Evolutionary conservation across 768 basidiomycete species (phyloP).

Genomic region (Lanmaoa rubissima): DNA sequence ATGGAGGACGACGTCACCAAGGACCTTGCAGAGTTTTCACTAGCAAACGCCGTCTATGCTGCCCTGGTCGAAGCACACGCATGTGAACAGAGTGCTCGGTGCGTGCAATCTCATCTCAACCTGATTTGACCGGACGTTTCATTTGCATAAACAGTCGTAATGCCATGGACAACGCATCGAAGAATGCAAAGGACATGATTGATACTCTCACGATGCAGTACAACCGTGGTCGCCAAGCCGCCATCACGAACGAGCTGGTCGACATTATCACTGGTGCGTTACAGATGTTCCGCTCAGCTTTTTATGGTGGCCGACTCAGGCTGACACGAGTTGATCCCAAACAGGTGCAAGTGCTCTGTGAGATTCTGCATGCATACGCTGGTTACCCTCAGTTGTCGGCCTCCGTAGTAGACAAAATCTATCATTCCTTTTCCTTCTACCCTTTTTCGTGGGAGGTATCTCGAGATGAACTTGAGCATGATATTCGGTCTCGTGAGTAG

Average conservation of each 20-base stretch:
- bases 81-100: constrained; percentile 92
- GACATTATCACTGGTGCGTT: constrained; percentile 85
- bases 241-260: constrained; percentile 94
- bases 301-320: neutral
- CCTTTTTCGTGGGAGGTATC: neutral
- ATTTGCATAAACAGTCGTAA: constrained; percentile 57
- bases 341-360: constrained; percentile 51
- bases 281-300: neutral
- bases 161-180: constrained; percentile 99
- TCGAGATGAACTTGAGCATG: constrained; percentile 1
- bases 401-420: constrained; percentile 22
- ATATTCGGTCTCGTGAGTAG: neutral
- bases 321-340: neutral
- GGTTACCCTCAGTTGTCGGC: constrained; percentile 9
- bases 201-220: constrained; percentile 84
- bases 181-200: constrained; percentile 98
- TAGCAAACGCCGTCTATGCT: constrained; percentile 95
- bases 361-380: constrained; percentile 20
- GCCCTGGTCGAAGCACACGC: constrained; percentile 94
- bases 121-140: neutral
- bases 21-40: constrained; percentile 91
- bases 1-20: constrained; percentile 95
- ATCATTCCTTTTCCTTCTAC: constrained; percentile 17
- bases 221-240: constrained; percentile 98
- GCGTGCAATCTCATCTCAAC: constrained; percentile 14